Evolutionary conservation across 2,329 filamentous ascomycete species (phyloP), one percentile per base, ranked within the genome.

Genomic region (Plenodomus biglobosus): DNA sequence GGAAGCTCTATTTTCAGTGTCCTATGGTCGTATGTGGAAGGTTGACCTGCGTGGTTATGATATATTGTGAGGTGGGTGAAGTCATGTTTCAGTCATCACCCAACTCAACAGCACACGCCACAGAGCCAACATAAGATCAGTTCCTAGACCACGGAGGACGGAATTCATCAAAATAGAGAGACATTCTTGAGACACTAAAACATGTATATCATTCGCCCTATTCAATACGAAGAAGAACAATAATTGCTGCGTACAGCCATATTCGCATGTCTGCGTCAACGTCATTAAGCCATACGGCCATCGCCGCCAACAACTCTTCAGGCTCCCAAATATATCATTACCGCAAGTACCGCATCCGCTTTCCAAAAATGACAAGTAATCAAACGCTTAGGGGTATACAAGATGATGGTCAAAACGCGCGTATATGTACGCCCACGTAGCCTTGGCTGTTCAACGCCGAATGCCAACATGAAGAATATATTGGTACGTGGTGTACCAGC

Each of bases 401-500:
- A 32, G 27, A 15, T 32, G 27, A 8, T 32, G 11, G 15, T 32
- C 27, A 15, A 32, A 43, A 46, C 21, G 38, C 16, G 18, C 44
- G 40, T 37, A 36, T 56, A 46, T 58, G 40, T 57, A 53, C 48
- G 48, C 52, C 54, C 48, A 56, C 38, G 38, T 44, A 48, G 46
- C 42, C 50, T 15, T 7, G 7, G 27, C 27, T 32, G 27, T 48
- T 45, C 46, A 56, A 59, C 52, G 52, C 59, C 53, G 40, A 50
- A 55, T 43, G 43, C 52, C 47, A 48, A 56, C 48, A 55, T 55
- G 34, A 36, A 52, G 47, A 57, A 55, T 56, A 44, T 44, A 53
- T 61, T 59, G 56, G 63, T 51, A 57, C 52, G 54, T 53, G 53
- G 58, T 53, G 52, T 53, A 51, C 50, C 56, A 59, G 59, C 64